Conservation (phyloP, 805 yeast species). For the Candida corydali region DNA sequence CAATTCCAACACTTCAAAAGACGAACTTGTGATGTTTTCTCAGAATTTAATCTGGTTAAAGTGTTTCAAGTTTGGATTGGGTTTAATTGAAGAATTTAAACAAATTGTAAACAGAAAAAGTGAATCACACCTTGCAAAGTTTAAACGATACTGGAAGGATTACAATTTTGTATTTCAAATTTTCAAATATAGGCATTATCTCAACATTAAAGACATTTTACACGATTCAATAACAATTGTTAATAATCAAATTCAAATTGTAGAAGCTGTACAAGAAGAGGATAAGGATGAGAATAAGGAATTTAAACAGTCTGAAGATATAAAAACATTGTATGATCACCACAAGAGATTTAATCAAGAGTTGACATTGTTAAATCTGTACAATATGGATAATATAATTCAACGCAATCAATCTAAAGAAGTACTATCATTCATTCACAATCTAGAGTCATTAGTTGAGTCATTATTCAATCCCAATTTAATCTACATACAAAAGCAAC, state of each 20-base stretch:
- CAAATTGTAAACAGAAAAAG: constrained; percentile 5
- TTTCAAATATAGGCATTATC: constrained; percentile 16
- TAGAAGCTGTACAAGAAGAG: not conserved
- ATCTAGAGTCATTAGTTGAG: not conserved
- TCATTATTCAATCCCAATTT: not conserved
- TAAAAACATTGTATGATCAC: constrained; percentile 2
- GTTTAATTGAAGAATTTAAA: constrained; percentile 12
- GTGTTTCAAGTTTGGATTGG: constrained; percentile 13
- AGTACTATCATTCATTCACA: not conserved
- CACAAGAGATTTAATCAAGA: constrained; percentile 2
- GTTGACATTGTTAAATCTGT: constrained; percentile 3
- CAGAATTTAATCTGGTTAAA: constrained; percentile 18
- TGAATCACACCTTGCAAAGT: not conserved
- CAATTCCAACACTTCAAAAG: constrained; percentile 15
- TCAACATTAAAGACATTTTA: constrained; percentile 14
- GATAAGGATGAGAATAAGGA: constrained; percentile 6
- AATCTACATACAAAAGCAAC: constrained; percentile 2
- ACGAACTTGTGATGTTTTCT: constrained; percentile 6
- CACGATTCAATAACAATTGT: constrained; percentile 14
- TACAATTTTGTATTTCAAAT: constrained; percentile 17
- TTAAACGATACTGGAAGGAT: constrained; percentile 10
- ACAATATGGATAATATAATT: constrained; percentile 1
- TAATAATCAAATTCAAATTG: constrained; percentile 10
- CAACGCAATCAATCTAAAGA: constrained; percentile 2
- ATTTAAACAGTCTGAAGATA: constrained; percentile 1